Conservation (phyloP, 148 eudicot species). For the Heliamphora exappendiculata region DNA sequence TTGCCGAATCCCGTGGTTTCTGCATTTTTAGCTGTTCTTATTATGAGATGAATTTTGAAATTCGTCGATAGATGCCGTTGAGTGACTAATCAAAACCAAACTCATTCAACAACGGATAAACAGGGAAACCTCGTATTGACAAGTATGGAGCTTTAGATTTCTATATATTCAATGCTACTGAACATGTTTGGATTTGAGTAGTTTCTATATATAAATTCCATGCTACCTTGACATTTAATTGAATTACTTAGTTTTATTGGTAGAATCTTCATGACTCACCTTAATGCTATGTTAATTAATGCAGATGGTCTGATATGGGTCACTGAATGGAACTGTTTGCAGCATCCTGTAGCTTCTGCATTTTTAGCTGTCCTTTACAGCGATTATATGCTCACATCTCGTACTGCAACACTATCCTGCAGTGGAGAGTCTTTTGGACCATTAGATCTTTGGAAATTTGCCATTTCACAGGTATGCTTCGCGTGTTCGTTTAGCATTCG, state of each 20-base stretch:
- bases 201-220: background rate
- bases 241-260: background rate
- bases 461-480: constrained; percentile 61
- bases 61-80: background rate
- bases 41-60: no score
- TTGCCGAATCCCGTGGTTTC: no score
- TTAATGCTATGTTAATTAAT: constrained; percentile 10
- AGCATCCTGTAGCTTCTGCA: constrained; percentile 84
- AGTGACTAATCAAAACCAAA: background rate
- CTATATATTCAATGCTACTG: background rate
- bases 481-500: background rate
- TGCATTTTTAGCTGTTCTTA: no score
- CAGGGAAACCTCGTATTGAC: background rate
- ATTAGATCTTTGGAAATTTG: constrained; percentile 69
- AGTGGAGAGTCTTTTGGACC: constrained; percentile 43
- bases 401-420: constrained; percentile 51
- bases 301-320: constrained; percentile 92
- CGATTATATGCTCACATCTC: constrained; percentile 81
- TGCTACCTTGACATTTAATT: background rate
- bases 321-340: constrained; percentile 77
- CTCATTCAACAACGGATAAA: background rate
- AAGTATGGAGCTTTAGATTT: background rate
- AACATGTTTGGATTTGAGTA: background rate
- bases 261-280: background rate
- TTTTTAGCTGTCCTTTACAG: constrained; percentile 81